Evolutionary conservation across 192 early-diverging fungal genomes (phyloP), one percentile per base, ranked within the genome.

Genomic region (Spizellomyces sp.): DNA sequence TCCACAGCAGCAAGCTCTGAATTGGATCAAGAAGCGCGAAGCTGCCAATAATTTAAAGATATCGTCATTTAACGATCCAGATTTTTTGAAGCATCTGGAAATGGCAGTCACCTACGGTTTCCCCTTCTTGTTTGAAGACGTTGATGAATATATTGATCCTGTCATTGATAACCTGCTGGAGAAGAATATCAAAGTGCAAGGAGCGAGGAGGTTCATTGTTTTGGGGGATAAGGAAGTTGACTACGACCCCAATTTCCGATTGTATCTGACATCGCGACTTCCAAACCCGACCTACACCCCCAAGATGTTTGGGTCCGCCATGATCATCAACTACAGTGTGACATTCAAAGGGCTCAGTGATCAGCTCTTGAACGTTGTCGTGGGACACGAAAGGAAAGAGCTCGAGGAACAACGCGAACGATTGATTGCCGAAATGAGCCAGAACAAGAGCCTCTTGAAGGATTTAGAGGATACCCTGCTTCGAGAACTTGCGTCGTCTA

Each of bases 191-290:
- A 82, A 81, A 52, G 17, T 61, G 0, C 62, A 70, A 55, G 84
- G 86, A 9, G 74, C 83, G 14, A 57, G 86, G 17, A 62, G 76
- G 17, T 87, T 87, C 61, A 86, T 87, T 68, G 79, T 87, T 15
- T 73, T 87, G 10, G 86, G 86, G n/a, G 86, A 87, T 67, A 87
- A 87, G 69, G 86, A 87, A 75, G 86, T 87, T 27, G 86, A 87
- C 62, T 87, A 76, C 64, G 86, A 87, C 69, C 80, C 83, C 6
- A 77, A 77, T 46, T 87, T 87, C 78, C 71, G 86, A 52, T 62
- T 87, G 7, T 87, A 87, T 70, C 68, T 87, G 5, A 82, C 81
- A 2, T 84, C 86, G 4, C 70, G 82, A 8, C 64, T 85, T 14
- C 83, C 86, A 36, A 87, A 87, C 66, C 86, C 86, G 22, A 78